Base-by-base conservation (phyloP, 2,329 filamentous ascomycete genomes). In the Fusarium chlamydosporum region DNA sequence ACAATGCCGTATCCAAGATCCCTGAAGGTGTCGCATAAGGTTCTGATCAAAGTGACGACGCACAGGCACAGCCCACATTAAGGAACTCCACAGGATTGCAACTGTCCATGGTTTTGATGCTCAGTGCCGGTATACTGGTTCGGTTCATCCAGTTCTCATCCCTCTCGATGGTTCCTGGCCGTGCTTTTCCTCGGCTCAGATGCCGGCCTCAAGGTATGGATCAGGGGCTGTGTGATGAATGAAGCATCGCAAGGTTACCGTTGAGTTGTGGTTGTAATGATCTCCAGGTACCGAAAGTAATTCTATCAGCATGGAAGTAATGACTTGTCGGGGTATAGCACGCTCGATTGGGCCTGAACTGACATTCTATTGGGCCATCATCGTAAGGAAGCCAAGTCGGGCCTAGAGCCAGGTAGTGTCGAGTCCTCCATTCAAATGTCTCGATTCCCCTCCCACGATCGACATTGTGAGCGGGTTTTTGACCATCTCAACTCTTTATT, bases 361-460 rank as follows among this genome's bases (percentile, higher is more conserved):
- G 38, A 27, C 63, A 43, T 48, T 37, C 38, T n/a, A 57, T 63
- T 63, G 58, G 60, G 37, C 34, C 37, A 45, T 29, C 58, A 38
- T 26, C 54, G 55, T 43, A 33, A 57, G 56, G 37, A 40, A 23
- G 23, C 65, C 60, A 50, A 43, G 65, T 68, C 20, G 60, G 65
- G 65, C 45, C 51, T 68, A 68, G 65, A 56, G 45, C 50, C 53
- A 61, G 50, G 41, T 46, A 42, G 65, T 56, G 65, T 38, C 50
- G 20, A 35, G 34, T 16, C 48, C 53, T 38, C 52, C 60, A 43
- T 55, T 46, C 33, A 34, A 15, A 45, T 38, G 40, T 50, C 47
- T 61, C 45, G 4, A 63, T 61, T 65, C 65, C 61, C 65, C 65
- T 68, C 60, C 60, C 29, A 41, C 60, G 42, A 66, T 69, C 54